Conservation (phyloP, 305 asterid species). For the Fraxinus xanthoxyloides region DNA sequence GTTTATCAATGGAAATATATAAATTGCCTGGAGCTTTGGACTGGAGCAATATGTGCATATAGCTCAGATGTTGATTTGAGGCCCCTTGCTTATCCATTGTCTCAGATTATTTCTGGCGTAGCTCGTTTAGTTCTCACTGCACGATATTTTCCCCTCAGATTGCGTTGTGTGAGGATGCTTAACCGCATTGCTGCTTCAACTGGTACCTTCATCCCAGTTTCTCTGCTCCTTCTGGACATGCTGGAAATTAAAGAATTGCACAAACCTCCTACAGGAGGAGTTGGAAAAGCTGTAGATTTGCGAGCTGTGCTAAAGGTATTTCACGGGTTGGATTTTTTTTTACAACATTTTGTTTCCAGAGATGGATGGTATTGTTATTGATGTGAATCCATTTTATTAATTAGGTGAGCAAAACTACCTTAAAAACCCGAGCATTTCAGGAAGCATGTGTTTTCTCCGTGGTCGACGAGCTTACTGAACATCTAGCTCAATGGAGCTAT, state of each 20-base stretch:
- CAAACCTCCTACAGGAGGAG: slow-evolving; percentile 86
- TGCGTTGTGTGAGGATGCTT: slow-evolving; percentile 91
- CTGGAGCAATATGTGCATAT: slow-evolving; percentile 74
- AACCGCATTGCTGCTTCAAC: slow-evolving; percentile 79
- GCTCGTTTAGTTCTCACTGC: slow-evolving; percentile 92
- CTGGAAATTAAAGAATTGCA: slow-evolving; percentile 85
- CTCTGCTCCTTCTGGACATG: slow-evolving; percentile 79
- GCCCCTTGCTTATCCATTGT: slow-evolving; percentile 87
- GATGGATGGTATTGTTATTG: not conserved
- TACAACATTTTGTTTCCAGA: not conserved
- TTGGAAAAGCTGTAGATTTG: slow-evolving; percentile 83
- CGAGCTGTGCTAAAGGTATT: slow-evolving; percentile 66
- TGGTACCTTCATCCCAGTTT: slow-evolving; percentile 73
- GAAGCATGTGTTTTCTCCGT: slow-evolving; percentile 88
- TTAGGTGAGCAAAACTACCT: slow-evolving; percentile 73
- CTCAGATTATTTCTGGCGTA: slow-evolving; percentile 82
- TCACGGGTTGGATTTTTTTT: not conserved
- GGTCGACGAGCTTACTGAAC: slow-evolving; percentile 83
- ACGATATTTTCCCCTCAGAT: slow-evolving; percentile 80
- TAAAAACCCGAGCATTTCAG: slow-evolving; percentile 88
- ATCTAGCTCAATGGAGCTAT: slow-evolving; percentile 88
- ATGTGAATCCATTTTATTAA: slow-evolving; percentile 17
- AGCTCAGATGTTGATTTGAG: slow-evolving; percentile 70
- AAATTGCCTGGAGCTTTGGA: slow-evolving; percentile 94
- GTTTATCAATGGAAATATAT: slow-evolving; percentile 95